A percentile compares a stretch with the other conserved stretches of the same genome.
Evolutionary conservation across 495 filamentous ascomycete species (phyloP).

Genomic region (Trichoderma asperelloides): DNA sequence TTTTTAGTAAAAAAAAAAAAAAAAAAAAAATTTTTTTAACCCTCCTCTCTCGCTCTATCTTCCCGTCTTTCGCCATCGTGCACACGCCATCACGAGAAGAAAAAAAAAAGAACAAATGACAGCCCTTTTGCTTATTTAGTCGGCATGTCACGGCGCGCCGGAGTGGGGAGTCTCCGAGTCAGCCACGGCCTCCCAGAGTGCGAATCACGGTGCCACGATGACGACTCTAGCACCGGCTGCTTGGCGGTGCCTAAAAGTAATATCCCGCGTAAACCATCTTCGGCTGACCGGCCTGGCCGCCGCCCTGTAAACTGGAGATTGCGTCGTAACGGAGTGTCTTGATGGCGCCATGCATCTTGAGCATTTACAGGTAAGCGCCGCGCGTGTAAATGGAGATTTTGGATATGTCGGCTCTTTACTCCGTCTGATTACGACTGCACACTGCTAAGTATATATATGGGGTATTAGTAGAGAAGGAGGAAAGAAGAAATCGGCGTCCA

Average conservation of each 20-base stretch:
- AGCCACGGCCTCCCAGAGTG: neutral
- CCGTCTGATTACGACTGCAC: neutral
- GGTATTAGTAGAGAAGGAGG: neutral
- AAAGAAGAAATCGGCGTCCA: neutral
- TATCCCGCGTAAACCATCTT: neutral
- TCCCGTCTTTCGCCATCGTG: neutral
- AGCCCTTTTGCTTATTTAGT: neutral
- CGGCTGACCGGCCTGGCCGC: neutral
- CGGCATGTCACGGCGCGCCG: neutral
- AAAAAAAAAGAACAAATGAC: neutral
- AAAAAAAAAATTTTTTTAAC: neutral
- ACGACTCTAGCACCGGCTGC: neutral
- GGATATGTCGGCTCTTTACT: neutral
- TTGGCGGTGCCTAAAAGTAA: neutral
- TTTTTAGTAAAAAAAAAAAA: neutral
- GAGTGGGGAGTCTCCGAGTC: neutral
- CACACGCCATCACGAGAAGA: neutral
- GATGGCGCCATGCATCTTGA: neutral
- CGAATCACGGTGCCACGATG: constrained; percentile 2
- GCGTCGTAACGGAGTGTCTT: neutral
- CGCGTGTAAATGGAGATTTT: neutral
- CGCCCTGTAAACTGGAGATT: neutral
- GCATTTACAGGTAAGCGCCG: neutral
- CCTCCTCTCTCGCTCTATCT: neutral
- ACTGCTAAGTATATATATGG: no score